Evolutionary conservation across 2,329 filamentous ascomycete genomes (phyloP).

Genomic region (Ascochyta pisi): DNA sequence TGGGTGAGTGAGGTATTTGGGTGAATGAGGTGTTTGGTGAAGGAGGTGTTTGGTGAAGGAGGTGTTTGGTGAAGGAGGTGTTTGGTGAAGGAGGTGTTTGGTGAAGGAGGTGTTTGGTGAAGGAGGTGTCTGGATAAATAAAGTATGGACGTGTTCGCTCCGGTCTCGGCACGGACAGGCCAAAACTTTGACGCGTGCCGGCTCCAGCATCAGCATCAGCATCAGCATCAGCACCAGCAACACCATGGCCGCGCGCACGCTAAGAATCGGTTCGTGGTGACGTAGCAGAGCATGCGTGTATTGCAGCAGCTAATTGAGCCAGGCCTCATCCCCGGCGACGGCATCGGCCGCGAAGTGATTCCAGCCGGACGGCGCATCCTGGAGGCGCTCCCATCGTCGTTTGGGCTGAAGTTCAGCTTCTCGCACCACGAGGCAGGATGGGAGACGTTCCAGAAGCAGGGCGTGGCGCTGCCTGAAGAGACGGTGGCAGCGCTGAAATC

Average conservation of each 20-base stretch:
- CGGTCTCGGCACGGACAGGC: too few species aligned
- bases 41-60: too few species aligned
- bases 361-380: constrained; percentile 89
- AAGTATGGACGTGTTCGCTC: too few species aligned
- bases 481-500: constrained; percentile 88
- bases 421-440: constrained; percentile 92
- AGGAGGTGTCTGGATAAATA: too few species aligned
- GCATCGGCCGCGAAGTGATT: constrained; percentile 98
- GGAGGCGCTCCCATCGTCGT: constrained; percentile 89
- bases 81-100: too few species aligned
- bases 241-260: constrained; percentile 41
- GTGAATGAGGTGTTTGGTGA: too few species aligned
- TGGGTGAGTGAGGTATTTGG: too few species aligned
- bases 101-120: too few species aligned
- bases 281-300: background rate
- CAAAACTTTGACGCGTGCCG: constrained; percentile 23
- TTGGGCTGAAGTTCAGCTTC: constrained; percentile 93
- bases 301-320: constrained; percentile 6
- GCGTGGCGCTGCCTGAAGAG: constrained; percentile 84
- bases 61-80: too few species aligned
- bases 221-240: constrained; percentile 16
- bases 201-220: constrained; percentile 1
- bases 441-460: constrained; percentile 89
- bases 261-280: constrained; percentile 34
- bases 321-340: constrained; percentile 97